A percentile compares a stretch with the other conserved stretches of the same genome.
Conservation (phyloP, 2,329 filamentous ascomycete genomes). For the Pyrenochaeta sp. region DNA sequence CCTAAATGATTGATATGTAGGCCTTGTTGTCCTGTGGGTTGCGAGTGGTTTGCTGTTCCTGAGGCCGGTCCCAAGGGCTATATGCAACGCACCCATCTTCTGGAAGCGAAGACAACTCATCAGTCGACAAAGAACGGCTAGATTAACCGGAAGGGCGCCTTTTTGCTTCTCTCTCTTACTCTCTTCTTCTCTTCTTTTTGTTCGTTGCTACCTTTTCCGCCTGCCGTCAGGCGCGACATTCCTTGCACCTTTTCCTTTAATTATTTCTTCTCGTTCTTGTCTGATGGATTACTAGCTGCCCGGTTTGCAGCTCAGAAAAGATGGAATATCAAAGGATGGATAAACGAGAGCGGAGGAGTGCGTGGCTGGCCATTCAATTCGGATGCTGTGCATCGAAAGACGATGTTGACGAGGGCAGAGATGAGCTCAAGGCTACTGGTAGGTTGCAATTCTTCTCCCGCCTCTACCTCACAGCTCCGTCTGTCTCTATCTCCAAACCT, state of each 20-base stretch:
- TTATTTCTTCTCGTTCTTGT: conserved; percentile 7
- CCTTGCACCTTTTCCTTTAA: conserved; percentile 1
- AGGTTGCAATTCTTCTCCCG: conserved; percentile 28
- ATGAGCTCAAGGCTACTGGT: conserved; percentile 32
- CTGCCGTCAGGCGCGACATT: conserved; percentile 13
- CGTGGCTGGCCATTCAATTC: conserved; percentile 49
- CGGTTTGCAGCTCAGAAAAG: conserved; percentile 33
- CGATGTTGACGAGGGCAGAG: conserved; percentile 33
- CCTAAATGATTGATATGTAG: conserved; percentile 29
- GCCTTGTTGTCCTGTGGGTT: conserved; percentile 27
- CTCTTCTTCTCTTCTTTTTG: conserved; percentile 13
- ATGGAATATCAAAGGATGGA: conserved; percentile 29
- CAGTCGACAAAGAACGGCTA: conserved; percentile 7
- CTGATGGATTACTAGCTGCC: conserved; percentile 37
- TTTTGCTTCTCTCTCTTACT: conserved; percentile 14
- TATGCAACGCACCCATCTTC: conserved; percentile 11
- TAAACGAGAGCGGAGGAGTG: conserved; percentile 20
- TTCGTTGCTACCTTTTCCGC: conserved; percentile 10
- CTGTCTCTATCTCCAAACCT: not conserved
- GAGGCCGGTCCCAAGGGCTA: conserved; percentile 26
- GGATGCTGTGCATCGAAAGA: conserved; percentile 50
- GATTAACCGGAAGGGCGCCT: conserved; percentile 12
- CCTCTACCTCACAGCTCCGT: conserved; percentile 8
- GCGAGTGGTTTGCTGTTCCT: conserved; percentile 30
- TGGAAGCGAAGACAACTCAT: conserved; percentile 25